phyloP scores from a whole-genome alignment of 306 rosid species.

The Quercus gilva region DNA sequence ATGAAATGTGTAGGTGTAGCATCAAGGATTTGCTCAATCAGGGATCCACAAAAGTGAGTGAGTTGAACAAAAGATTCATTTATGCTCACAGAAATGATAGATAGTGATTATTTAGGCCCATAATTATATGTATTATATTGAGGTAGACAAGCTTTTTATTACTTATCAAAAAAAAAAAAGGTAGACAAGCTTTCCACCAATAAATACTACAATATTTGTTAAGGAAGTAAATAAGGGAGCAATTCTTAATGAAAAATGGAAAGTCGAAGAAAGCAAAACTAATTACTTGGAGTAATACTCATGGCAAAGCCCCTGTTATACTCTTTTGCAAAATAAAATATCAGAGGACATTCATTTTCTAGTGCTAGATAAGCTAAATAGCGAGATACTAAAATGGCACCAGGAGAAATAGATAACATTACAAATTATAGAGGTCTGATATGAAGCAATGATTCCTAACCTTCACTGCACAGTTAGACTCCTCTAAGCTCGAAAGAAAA shows the following conservation, averaged over 20 bases:
- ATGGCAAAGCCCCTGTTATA: neutral
- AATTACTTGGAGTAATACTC: neutral
- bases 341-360: neutral
- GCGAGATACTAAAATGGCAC: neutral
- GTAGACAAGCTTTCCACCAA: neutral
- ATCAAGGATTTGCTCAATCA: too few species aligned
- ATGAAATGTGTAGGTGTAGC: too few species aligned
- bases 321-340: neutral
- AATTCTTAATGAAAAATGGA: neutral
- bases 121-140: too few species aligned
- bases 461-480: slow-evolving; percentile 63
- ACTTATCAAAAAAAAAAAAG: too few species aligned
- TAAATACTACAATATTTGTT: neutral
- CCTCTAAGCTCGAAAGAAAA: slow-evolving; percentile 72
- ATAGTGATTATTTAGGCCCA: too few species aligned
- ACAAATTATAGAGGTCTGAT: neutral
- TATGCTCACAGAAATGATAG: too few species aligned
- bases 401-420: neutral
- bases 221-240: neutral
- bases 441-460: slow-evolving; percentile 25
- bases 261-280: neutral
- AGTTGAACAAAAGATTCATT: too few species aligned
- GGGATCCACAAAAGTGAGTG: too few species aligned
- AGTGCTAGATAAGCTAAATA: neutral
- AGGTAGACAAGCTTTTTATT: neutral